These are phyloP conservation scores for Pichia sp. DNA, from an alignment of 1,139 yeast genomes.

Conservation along the genomic window DNA sequence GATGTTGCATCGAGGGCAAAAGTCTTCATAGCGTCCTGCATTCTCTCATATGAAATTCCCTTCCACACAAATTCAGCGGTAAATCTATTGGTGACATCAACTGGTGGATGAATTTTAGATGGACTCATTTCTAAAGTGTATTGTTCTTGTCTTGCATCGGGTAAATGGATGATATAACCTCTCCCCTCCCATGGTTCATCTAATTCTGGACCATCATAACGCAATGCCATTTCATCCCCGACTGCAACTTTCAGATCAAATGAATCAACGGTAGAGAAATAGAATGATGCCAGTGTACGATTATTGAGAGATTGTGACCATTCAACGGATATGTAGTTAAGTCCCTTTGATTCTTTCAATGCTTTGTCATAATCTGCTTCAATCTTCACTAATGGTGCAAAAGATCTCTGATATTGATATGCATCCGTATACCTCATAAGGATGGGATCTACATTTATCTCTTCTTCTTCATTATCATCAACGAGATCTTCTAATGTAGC, in stretches of 20 bases:
- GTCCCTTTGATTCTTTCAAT: constrained; percentile 71
- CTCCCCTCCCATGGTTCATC: constrained; percentile 58
- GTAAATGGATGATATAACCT: constrained; percentile 69
- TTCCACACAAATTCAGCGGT: constrained; percentile 91
- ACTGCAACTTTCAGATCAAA: constrained; percentile 69
- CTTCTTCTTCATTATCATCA: constrained; percentile 41
- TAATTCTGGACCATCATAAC: constrained; percentile 43
- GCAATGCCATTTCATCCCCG: constrained; percentile 73
- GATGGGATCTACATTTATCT: constrained; percentile 61
- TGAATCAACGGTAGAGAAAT: constrained; percentile 59
- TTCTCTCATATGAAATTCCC: constrained; percentile 73
- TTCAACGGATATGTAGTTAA: constrained; percentile 63
- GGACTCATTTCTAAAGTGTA: constrained; percentile 65
- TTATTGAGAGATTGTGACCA: constrained; percentile 72
- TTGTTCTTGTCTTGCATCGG: constrained; percentile 60
- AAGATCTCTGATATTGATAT: constrained; percentile 76
- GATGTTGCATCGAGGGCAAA: constrained; percentile 72
- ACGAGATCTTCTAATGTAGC: constrained; percentile 60
- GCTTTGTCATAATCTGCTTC: constrained; percentile 78
- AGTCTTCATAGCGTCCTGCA: constrained; percentile 67
- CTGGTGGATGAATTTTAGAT: constrained; percentile 43
- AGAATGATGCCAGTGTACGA: constrained; percentile 62
- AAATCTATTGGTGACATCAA: constrained; percentile 56
- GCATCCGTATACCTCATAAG: constrained; percentile 77
- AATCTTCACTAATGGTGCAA: constrained; percentile 73